Percentiles rank a stretch among this genome's conserved stretches.
Evolutionary conservation across 345 rosid genomes (phyloP).

Genomic region (Citrus hindsii): DNA sequence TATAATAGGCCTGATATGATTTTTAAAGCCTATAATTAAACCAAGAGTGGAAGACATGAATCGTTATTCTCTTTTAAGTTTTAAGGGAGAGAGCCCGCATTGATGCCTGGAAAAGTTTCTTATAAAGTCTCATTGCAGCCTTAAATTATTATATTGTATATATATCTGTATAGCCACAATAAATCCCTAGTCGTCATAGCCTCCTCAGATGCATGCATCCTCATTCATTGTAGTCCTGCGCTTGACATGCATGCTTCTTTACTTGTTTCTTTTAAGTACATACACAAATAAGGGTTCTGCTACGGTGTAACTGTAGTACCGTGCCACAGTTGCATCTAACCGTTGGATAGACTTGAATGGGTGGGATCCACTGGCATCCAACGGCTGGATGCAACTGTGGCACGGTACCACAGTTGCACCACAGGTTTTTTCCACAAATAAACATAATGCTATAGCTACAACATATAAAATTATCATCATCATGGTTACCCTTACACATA

Average conservation of each 20-base stretch:
- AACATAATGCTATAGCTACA: background rate
- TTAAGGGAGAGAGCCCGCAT: background rate
- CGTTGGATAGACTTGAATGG: accelerated
- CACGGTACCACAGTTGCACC: no score
- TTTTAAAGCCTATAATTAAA: background rate
- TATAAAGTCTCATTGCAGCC: background rate
- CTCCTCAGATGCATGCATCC: conserved; percentile 2
- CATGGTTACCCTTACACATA: no score
- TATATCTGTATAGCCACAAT: no score
- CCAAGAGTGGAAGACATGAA: background rate
- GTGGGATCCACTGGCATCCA: no score
- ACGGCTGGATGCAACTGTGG: no score
- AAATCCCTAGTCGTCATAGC: conserved; percentile 3
- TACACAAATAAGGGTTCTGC: accelerated
- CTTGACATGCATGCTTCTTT: background rate
- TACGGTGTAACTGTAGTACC: accelerated
- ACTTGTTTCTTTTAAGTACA: background rate
- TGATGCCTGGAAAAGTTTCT: background rate
- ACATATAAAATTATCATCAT: background rate
- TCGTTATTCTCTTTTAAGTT: background rate
- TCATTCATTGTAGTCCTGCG: background rate
- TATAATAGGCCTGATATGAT: background rate
- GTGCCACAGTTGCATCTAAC: no score
- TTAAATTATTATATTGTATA: background rate
- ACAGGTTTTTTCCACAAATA: background rate